Percentiles rank a stretch among this genome's conserved stretches.
phyloP scores from a whole-genome alignment of 768 basidiomycete genomes.

The Boletus fagicola region DNA sequence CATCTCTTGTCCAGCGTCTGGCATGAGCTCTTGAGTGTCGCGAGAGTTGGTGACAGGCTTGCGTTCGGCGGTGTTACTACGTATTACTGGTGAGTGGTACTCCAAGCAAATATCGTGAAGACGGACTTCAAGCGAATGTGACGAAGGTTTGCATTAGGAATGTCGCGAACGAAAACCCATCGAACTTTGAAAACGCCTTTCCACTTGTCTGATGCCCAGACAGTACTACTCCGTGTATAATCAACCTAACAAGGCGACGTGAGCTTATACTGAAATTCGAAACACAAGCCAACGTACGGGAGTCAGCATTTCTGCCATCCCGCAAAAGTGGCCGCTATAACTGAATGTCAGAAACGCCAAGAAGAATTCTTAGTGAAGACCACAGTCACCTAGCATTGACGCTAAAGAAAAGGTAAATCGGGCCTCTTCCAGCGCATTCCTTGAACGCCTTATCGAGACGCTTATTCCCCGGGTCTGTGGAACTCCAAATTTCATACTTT shows the following conservation, averaged over 20 bases:
- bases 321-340: conserved; percentile 90
- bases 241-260: conserved; percentile 57
- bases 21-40: conserved; percentile 94
- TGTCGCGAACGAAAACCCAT: conserved; percentile 97
- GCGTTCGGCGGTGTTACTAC: conserved; percentile 93
- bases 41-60: conserved; percentile 98
- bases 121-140: conserved; percentile 83
- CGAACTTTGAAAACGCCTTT: conserved; percentile 98
- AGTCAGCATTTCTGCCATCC: conserved; percentile 97
- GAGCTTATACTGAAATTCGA: background rate
- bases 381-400: conserved; percentile 77
- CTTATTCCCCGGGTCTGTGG: conserved; percentile 96
- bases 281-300: conserved; percentile 50
- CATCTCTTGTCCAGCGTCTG: conserved; percentile 97
- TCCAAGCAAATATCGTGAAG: conserved; percentile 3
- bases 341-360: conserved; percentile 9
- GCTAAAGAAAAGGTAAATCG: conserved; percentile 97
- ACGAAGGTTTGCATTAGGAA: conserved; percentile 83
- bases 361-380: conserved; percentile 1
- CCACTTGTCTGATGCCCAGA: conserved; percentile 99
- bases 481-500: conserved; percentile 98
- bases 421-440: conserved; percentile 86
- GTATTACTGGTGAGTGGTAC: conserved; percentile 13
- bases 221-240: conserved; percentile 90
- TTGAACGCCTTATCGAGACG: conserved; percentile 96